A percentile compares a stretch with the other conserved stretches of the same genome.
Conservation (phyloP, 1,284 basidiomycete genomes). For the Cerrena zonata region DNA sequence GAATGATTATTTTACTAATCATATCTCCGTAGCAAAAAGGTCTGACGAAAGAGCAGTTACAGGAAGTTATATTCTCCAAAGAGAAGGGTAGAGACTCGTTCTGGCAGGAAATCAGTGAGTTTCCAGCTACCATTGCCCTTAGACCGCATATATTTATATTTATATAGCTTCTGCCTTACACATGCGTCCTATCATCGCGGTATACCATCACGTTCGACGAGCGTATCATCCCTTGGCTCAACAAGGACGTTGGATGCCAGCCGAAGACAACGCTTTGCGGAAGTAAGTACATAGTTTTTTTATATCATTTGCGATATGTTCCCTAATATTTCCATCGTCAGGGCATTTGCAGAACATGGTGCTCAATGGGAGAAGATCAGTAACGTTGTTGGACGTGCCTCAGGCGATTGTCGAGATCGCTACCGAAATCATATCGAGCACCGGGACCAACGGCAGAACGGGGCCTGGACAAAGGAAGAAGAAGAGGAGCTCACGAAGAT, state of each 20-base stretch:
- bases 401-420: constrained; percentile 77
- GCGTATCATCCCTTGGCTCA: constrained; percentile 59
- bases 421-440: constrained; percentile 73
- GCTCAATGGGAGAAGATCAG: constrained; percentile 76
- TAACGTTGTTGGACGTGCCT: constrained; percentile 60
- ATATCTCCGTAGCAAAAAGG: constrained; percentile 36
- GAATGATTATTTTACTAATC: not conserved
- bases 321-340: no score
- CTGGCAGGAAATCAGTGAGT: constrained; percentile 72
- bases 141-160: not conserved
- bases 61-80: constrained; percentile 61
- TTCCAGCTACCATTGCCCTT: constrained; percentile 4
- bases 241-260: constrained; percentile 64
- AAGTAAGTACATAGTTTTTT: constrained; percentile 48
- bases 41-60: constrained; percentile 48
- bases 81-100: constrained; percentile 59
- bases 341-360: constrained; percentile 65
- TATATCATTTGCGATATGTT: constrained; percentile 7
- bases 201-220: constrained; percentile 75
- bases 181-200: constrained; percentile 69
- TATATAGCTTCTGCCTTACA: constrained; percentile 58
- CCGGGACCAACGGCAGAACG: constrained; percentile 45
- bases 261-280: constrained; percentile 63
- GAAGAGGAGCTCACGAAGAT: constrained; percentile 66
- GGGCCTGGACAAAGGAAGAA: constrained; percentile 67